Conservation (phyloP, 805 yeast genomes). For the Limtongia smithiae region DNA sequence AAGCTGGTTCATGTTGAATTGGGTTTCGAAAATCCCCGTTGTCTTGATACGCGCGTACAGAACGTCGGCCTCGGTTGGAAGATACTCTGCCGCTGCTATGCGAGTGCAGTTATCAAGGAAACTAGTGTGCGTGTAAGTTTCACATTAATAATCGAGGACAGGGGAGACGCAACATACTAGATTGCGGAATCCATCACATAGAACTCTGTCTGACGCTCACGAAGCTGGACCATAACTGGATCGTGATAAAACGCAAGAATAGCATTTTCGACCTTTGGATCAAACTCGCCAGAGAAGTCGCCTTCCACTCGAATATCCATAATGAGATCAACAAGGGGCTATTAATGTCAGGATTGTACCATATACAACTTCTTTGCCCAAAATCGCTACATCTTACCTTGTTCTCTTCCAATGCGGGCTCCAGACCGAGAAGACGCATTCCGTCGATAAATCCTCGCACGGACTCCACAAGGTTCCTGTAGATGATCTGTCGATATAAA, state of each 20-base stretch:
- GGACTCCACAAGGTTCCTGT: constrained; percentile 71
- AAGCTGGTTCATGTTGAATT: constrained; percentile 67
- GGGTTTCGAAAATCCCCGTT: constrained; percentile 83
- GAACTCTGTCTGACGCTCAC: constrained; percentile 62
- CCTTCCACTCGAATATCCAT: constrained; percentile 32
- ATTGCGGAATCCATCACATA: constrained; percentile 80
- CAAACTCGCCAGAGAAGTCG: constrained; percentile 52
- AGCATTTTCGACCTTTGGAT: constrained; percentile 47
- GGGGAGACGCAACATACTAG: constrained; percentile 42
- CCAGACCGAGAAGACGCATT: constrained; percentile 28
- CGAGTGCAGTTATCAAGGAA: constrained; percentile 66
- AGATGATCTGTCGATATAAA: constrained; percentile 76
- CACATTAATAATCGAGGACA: background rate
- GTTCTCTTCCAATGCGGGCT: constrained; percentile 1
- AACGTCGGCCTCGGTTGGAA: constrained; percentile 74
- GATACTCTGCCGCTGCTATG: constrained; percentile 56
- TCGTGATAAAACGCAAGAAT: constrained; percentile 54
- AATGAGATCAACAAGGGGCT: constrained; percentile 10
- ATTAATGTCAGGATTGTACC: constrained; percentile 30
- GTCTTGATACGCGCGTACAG: constrained; percentile 87
- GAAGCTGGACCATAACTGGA: constrained; percentile 54
- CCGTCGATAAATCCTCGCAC: constrained; percentile 63
- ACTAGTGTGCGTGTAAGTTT: constrained; percentile 13
- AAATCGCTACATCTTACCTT: background rate
- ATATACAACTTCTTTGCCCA: constrained; percentile 36